These are phyloP conservation scores for Mycosphaerella sp. DNA, from an alignment of 2,329 filamentous ascomycete species.

Conservation along the genomic window DNA sequence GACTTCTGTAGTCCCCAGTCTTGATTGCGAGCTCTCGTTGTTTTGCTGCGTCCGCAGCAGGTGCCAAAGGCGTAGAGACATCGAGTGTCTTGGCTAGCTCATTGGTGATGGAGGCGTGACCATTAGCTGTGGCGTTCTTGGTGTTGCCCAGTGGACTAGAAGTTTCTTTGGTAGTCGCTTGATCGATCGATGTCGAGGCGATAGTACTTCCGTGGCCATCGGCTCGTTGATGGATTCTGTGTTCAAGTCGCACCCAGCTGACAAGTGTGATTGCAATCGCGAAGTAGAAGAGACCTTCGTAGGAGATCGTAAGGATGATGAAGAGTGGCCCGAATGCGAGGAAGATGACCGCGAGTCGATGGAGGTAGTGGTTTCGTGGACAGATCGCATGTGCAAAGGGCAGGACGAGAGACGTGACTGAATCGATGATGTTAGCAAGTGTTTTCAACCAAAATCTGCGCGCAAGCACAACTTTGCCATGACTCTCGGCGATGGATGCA, in stretches of 20 bases:
- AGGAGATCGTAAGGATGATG: slow-evolving; percentile 93
- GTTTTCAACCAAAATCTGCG: slow-evolving; percentile 14
- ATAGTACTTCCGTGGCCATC: not conserved
- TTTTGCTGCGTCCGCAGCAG: slow-evolving; percentile 34
- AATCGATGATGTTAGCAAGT: not conserved
- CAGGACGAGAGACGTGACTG: slow-evolving; percentile 67
- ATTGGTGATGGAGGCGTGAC: slow-evolving; percentile 6
- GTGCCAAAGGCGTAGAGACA: slow-evolving; percentile 30
- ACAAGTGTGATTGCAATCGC: slow-evolving; percentile 76
- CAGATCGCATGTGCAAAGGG: slow-evolving; percentile 75
- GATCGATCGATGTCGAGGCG: not conserved
- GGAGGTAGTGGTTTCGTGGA: slow-evolving; percentile 81
- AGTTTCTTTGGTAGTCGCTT: slow-evolving; percentile 10
- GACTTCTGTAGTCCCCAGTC: slow-evolving; percentile 52
- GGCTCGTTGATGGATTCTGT: slow-evolving; percentile 55
- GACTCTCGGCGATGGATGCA: not conserved
- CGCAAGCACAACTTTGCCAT: not conserved
- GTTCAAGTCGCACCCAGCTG: slow-evolving; percentile 88
- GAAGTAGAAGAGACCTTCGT: slow-evolving; percentile 94
- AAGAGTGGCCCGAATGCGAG: slow-evolving; percentile 89
- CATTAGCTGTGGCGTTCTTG: slow-evolving; percentile 22
- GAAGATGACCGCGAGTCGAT: slow-evolving; percentile 82
- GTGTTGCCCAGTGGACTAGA: slow-evolving; percentile 10
- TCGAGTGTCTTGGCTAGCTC: slow-evolving; percentile 13
- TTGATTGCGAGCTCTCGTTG: slow-evolving; percentile 31